Evolutionary conservation across 768 basidiomycete species (phyloP).

Genomic region (Boletales sp.): DNA sequence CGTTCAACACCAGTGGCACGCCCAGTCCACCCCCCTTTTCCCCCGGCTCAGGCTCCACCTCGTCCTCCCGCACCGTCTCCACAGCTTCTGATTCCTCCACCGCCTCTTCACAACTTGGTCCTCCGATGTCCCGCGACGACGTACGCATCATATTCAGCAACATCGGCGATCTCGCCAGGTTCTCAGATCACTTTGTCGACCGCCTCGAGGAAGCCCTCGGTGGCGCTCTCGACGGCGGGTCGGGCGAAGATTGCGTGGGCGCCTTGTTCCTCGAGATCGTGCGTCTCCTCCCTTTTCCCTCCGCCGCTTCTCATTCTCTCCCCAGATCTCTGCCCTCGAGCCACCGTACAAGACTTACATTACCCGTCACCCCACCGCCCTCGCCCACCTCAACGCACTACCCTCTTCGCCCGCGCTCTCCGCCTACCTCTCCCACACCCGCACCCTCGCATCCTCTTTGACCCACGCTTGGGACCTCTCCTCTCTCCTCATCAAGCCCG

Average conservation of each 20-base stretch:
- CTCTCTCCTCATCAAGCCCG: slow-evolving; percentile 94
- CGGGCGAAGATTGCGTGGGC: slow-evolving; percentile 69
- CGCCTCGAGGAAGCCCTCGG: slow-evolving; percentile 67
- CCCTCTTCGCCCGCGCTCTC: slow-evolving; percentile 43
- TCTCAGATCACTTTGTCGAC: slow-evolving; percentile 65
- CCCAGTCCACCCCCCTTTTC: slow-evolving; percentile 25
- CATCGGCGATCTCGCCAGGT: slow-evolving; percentile 67
- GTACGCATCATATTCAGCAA: slow-evolving; percentile 73
- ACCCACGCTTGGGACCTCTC: slow-evolving; percentile 92
- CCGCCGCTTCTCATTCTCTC: neutral
- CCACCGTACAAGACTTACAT: slow-evolving; percentile 77
- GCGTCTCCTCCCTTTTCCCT: slow-evolving; percentile 28
- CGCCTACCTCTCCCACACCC: slow-evolving; percentile 64
- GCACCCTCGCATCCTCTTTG: slow-evolving; percentile 60
- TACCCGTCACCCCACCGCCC: slow-evolving; percentile 71
- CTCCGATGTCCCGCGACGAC: slow-evolving; percentile 73
- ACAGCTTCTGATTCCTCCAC: slow-evolving; percentile 49
- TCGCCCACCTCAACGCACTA: slow-evolving; percentile 59
- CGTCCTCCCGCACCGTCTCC: slow-evolving; percentile 38
- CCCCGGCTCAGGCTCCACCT: slow-evolving; percentile 34
- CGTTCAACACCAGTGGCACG: slow-evolving; percentile 31
- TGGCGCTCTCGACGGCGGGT: slow-evolving; percentile 55
- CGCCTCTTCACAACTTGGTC: slow-evolving; percentile 44
- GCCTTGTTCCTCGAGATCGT: slow-evolving; percentile 67
- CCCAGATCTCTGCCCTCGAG: slow-evolving; percentile 66